Percentiles rank a stretch among this genome's conserved stretches.
Conservation (phyloP, 139 green algal species). For the Chlamydomonas sp. region DNA sequence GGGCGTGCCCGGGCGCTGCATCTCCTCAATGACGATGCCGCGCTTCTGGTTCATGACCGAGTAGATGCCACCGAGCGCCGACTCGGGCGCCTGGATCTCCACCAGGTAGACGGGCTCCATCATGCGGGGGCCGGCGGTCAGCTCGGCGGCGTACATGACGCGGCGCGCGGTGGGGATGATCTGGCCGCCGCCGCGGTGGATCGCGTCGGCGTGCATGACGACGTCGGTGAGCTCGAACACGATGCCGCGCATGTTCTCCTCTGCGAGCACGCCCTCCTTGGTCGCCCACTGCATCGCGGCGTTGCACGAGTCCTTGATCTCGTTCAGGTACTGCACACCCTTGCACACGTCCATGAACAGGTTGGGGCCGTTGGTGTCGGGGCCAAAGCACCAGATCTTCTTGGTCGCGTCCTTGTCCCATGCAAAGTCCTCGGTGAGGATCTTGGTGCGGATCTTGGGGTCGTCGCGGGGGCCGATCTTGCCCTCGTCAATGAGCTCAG, state of each 20-base stretch:
- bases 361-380: constrained; percentile 97
- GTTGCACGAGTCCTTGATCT: constrained; percentile 97
- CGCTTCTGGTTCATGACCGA: constrained; percentile 97
- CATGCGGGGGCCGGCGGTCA: constrained; percentile 86
- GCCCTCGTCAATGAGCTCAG: constrained; percentile 97
- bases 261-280: constrained; percentile 94
- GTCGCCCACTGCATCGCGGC: constrained; percentile 97
- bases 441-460: constrained; percentile 82
- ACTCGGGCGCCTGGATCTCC: constrained; percentile 97
- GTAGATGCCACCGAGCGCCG: constrained; percentile 51
- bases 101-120: constrained; percentile 98
- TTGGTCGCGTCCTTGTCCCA: constrained; percentile 99
- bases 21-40: constrained; percentile 97
- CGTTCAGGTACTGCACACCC: constrained; percentile 99
- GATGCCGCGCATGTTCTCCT: constrained; percentile 99
- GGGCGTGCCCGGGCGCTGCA: constrained; percentile 92
- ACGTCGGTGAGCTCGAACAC: constrained; percentile 93
- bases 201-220: constrained; percentile 95
- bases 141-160: constrained; percentile 87
- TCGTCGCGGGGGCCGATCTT: constrained; percentile 85
- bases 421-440: constrained; percentile 88
- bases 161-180: constrained; percentile 95
- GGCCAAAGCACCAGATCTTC: constrained; percentile 99
- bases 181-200: constrained; percentile 97
- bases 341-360: constrained; percentile 95